These are phyloP conservation scores for Puccinia polysora DNA, from an alignment of 1,284 basidiomycete species.

Conservation along the genomic window DNA sequence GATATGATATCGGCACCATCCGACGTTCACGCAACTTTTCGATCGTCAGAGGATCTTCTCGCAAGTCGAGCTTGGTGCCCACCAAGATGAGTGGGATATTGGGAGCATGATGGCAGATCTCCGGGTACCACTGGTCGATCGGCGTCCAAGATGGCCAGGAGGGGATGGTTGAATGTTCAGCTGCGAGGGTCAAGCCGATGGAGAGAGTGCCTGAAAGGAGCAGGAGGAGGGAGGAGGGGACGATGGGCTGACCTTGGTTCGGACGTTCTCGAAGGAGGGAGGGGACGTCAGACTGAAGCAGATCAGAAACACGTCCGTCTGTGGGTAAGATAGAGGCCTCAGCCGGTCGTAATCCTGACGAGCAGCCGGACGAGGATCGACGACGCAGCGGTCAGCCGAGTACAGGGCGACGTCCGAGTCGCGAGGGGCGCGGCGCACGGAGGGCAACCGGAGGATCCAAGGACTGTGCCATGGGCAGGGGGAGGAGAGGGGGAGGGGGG, in stretches of 20 bases:
- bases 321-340: constrained; percentile 94
- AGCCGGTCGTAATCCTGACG: constrained; percentile 75
- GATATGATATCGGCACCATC: constrained; percentile 87
- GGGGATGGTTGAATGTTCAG: constrained; percentile 46
- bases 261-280: constrained; percentile 95
- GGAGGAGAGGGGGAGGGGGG: not conserved
- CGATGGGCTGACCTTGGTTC: constrained; percentile 76
- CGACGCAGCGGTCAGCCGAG: too few relatives aligned
- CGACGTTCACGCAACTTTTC: constrained; percentile 89
- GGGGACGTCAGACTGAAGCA: constrained; percentile 59
- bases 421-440: not conserved
- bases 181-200: not conserved
- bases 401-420: not conserved
- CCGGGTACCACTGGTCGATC: constrained; percentile 76
- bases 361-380: too few relatives aligned
- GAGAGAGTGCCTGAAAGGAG: not conserved
- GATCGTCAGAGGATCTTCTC: constrained; percentile 85
- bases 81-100: constrained; percentile 86
- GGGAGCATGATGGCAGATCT: constrained; percentile 94
- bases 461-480: not conserved
- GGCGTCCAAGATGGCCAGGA: not conserved
- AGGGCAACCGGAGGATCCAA: too few relatives aligned
- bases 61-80: constrained; percentile 94
- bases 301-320: constrained; percentile 98
- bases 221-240: constrained; percentile 21